Conservation (phyloP, 805 yeast genomes). For the Ogataea chonburiensis region DNA sequence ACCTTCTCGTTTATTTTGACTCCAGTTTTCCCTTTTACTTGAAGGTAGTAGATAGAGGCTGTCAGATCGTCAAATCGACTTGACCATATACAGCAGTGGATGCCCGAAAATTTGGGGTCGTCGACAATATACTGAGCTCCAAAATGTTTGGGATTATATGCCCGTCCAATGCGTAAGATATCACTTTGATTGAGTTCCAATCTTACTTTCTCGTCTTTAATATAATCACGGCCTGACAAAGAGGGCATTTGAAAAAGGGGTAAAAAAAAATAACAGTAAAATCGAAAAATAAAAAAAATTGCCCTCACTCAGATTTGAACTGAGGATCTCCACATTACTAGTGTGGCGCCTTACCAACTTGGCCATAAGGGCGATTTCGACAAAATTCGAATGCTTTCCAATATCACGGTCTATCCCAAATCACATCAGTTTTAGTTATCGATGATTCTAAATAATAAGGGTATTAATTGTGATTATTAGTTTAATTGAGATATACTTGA, state of each 20-base stretch:
- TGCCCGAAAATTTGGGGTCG: slow-evolving; percentile 42
- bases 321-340: slow-evolving; percentile 38
- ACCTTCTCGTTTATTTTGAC: slow-evolving; percentile 40
- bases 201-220: slow-evolving; percentile 1
- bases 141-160: slow-evolving; percentile 26
- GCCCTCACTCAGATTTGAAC: slow-evolving; percentile 37
- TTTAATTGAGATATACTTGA: no score
- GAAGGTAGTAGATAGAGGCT: slow-evolving; percentile 47
- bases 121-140: slow-evolving; percentile 28
- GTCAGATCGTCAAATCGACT: slow-evolving; percentile 47
- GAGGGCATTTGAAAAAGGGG: slow-evolving; percentile 8
- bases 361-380: slow-evolving; percentile 32
- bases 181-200: slow-evolving; percentile 30
- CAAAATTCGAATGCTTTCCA: neutral
- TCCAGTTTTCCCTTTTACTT: slow-evolving; percentile 54
- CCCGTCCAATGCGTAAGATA: slow-evolving; percentile 46
- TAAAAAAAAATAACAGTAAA: no score
- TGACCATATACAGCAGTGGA: slow-evolving; percentile 42
- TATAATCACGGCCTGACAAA: slow-evolving; percentile 8
- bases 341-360: slow-evolving; percentile 38
- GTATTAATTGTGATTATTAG: no score
- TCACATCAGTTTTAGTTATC: no score
- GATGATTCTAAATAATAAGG: no score
- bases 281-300: slow-evolving; percentile 18
- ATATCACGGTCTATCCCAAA: neutral